Conservation (phyloP, 768 basidiomycete species). For the Dioszegia aurantiaca region DNA sequence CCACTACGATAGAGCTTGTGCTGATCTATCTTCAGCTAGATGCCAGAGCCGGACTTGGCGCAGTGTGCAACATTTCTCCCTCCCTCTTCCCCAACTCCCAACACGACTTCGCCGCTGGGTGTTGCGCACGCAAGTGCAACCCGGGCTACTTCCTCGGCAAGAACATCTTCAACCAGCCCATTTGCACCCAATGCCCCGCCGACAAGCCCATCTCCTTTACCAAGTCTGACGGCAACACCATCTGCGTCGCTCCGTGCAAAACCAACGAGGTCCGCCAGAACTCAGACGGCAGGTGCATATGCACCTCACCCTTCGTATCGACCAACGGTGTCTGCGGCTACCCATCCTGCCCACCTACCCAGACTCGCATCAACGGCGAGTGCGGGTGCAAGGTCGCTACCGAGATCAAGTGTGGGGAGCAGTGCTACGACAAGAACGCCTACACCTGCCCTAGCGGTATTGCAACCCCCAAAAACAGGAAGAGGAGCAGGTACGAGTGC, state of each 20-base stretch:
- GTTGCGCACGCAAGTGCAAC: constrained; percentile 7
- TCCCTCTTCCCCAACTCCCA: constrained; percentile 15
- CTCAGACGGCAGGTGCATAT: not conserved
- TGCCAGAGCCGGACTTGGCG: not conserved
- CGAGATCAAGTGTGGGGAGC: constrained; percentile 6
- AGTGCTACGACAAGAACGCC: not conserved
- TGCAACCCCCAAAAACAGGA: not conserved
- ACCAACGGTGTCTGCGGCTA: not conserved
- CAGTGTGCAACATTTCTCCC: constrained; percentile 6
- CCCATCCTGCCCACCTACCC: constrained; percentile 1
- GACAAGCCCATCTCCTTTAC: not conserved
- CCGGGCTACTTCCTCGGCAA: not conserved
- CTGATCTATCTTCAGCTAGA: not conserved
- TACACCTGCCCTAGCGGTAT: constrained; percentile 15
- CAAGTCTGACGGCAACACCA: not conserved
- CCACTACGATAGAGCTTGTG: not conserved
- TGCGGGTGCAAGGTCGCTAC: constrained; percentile 8
- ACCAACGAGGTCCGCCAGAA: not conserved
- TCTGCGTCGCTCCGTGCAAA: not conserved
- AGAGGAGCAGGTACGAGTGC: constrained; percentile 11
- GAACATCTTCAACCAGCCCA: not conserved
- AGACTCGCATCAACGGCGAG: not conserved
- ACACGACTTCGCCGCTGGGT: constrained; percentile 14
- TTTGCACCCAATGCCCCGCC: not conserved
- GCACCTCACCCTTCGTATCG: not conserved